Evolutionary conservation across 1,284 basidiomycete genomes (phyloP).

Genomic region (Peniophora sp.): DNA sequence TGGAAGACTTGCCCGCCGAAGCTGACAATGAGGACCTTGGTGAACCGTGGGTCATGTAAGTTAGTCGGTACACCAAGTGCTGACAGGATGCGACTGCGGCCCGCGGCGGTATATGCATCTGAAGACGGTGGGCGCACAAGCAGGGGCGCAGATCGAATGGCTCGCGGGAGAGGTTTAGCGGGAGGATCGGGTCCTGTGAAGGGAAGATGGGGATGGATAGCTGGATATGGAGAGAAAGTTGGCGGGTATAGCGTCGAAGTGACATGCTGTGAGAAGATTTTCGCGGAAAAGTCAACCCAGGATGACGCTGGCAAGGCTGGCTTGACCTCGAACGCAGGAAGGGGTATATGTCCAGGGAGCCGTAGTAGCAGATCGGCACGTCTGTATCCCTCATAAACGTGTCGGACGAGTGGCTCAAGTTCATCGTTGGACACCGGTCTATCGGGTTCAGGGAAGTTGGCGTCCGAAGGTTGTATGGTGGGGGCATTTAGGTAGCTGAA

Average conservation of each 20-base stretch:
- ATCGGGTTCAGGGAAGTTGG: conserved; percentile 27
- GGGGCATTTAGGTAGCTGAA: conserved; percentile 63
- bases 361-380: conserved; percentile 64
- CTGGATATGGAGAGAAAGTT: conserved; percentile 14
- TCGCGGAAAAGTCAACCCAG: conserved; percentile 49
- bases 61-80: conserved; percentile 51
- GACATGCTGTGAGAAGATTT: conserved; percentile 39
- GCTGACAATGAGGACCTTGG: conserved; percentile 64
- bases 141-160: conserved; percentile 49
- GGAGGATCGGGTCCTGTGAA: conserved; percentile 16
- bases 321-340: conserved; percentile 53
- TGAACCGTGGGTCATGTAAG: conserved; percentile 35
- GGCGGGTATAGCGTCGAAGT: conserved; percentile 26
- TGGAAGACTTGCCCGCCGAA: conserved; percentile 74
- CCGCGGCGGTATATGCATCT: conserved; percentile 40
- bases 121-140: conserved; percentile 48
- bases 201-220: conserved; percentile 29
- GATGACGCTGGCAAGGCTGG: conserved; percentile 50
- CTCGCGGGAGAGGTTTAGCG: conserved; percentile 28
- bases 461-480: conserved; percentile 22
- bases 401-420: conserved; percentile 51
- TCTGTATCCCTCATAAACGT: conserved; percentile 59
- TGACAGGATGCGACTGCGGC: conserved; percentile 43
- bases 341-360: conserved; percentile 66
- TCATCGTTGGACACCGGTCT: conserved; percentile 40